These are phyloP conservation scores for Venturia pyrina DNA, from an alignment of 2,329 filamentous ascomycete species.

Conservation along the genomic window DNA sequence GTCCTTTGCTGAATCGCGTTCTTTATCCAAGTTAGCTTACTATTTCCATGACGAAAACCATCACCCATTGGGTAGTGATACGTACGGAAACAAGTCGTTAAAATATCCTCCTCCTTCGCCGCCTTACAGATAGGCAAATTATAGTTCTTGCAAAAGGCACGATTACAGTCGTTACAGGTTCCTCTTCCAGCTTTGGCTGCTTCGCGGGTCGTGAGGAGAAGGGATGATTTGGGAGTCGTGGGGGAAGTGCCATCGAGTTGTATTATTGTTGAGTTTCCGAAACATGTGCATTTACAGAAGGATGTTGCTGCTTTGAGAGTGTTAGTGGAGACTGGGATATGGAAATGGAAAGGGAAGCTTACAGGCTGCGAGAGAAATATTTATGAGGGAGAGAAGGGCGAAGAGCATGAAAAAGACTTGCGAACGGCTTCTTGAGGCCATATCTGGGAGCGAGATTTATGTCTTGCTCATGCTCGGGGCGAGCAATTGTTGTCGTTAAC, in stretches of 20 bases:
- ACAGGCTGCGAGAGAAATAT: slow-evolving; percentile 28
- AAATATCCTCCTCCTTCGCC: slow-evolving; percentile 52
- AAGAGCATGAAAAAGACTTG: background rate
- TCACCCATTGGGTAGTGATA: slow-evolving; percentile 11
- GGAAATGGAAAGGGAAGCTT: background rate
- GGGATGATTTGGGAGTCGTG: slow-evolving; percentile 9
- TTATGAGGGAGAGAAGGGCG: slow-evolving; percentile 25
- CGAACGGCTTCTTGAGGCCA: background rate
- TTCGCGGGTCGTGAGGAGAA: background rate
- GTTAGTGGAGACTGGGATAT: background rate
- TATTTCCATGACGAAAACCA: background rate
- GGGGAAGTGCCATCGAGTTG: slow-evolving; percentile 42
- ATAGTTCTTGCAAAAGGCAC: slow-evolving; percentile 55
- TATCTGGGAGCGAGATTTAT: background rate
- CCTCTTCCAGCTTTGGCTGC: slow-evolving; percentile 20
- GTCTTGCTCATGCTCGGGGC: background rate
- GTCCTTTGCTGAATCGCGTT: slow-evolving; percentile 58
- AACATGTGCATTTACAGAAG: slow-evolving; percentile 65
- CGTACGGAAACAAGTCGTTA: slow-evolving; percentile 56
- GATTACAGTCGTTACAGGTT: slow-evolving; percentile 57
- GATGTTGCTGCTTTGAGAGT: slow-evolving; percentile 41
- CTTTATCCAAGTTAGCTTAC: slow-evolving; percentile 23
- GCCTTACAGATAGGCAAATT: slow-evolving; percentile 51
- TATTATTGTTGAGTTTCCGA: slow-evolving; percentile 58
- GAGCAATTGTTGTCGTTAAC: background rate